Base-by-base conservation (phyloP, 2,329 filamentous ascomycete species). In the Atkinsonella hypoxylon region DNA sequence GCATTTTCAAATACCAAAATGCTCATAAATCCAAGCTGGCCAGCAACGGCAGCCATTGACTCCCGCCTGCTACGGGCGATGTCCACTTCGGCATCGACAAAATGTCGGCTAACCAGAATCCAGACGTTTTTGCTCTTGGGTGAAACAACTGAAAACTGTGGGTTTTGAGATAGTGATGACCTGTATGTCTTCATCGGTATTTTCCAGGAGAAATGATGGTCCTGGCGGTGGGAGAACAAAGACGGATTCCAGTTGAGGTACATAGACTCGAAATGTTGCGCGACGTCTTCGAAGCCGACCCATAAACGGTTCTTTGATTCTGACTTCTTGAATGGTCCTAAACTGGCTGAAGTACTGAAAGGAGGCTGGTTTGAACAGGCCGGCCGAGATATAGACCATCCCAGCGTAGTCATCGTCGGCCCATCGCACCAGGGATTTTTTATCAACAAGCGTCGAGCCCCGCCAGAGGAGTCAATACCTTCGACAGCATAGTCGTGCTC, bases 401-500 rank as follows among this genome's bases (percentile, higher is more conserved):
- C 59, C n/a, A 57, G 56, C 8, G 62, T 83, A 55, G 78, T 82
- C 85, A 54, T 51, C 6, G 82, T 77, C 42, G 83, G 81, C 3
- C 88, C 89, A 61, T 90, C 83, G 48, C 85, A 86, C 93, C 93
- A 98, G 2, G 93, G 93, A 61, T 98, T 98, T 68, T 98, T 98
- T 56, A 98, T 78, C 0, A 96, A 74, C 48, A 97, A 72, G 48
- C 84, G 76, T 22, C 82, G 79, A 54, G 78, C 78, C 1, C 78
- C 78, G 4, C 76, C 73, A 2, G 73, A 60, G 26, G 73, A 72
- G 54, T 87, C 82, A 64, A 98, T 75, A 53, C 93, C 83, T 48
- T 97, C 73, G 3, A 98, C 82, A 2, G 89, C 90, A 64, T 98
- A 98, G 64, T 96, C 91, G 65, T 98, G 93, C 64, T 95, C 85